Conservation (phyloP, 345 rosid genomes). For the Orychophragmus violaceus region DNA sequence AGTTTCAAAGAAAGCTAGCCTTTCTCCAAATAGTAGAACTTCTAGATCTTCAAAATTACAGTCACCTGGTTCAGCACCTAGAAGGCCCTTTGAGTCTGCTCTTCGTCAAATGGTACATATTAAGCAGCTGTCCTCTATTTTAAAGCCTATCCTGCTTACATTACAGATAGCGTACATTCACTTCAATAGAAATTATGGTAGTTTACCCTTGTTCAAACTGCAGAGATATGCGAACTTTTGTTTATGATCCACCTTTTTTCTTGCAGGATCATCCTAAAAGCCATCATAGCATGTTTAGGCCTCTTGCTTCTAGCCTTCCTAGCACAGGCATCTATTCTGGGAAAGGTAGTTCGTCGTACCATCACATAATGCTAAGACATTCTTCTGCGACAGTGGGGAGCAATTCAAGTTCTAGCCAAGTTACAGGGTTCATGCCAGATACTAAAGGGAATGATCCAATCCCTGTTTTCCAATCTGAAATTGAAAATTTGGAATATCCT, state of each 20-base stretch:
- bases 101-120: slow-evolving; percentile 76
- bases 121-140: neutral
- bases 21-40: slow-evolving; percentile 57
- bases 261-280: slow-evolving; percentile 80
- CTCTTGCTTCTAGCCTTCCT: slow-evolving; percentile 94
- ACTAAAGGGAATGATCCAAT: slow-evolving; percentile 46
- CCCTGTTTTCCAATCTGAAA: slow-evolving; percentile 42
- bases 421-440: slow-evolving; percentile 42
- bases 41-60: slow-evolving; percentile 50
- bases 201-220: neutral
- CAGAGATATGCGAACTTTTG: neutral
- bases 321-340: slow-evolving; percentile 77
- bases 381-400: slow-evolving; percentile 68
- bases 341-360: slow-evolving; percentile 52
- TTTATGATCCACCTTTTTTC: slow-evolving; percentile 2
- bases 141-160: neutral
- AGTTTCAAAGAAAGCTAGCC: slow-evolving; percentile 47
- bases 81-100: slow-evolving; percentile 66
- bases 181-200: neutral
- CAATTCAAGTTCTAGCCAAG: slow-evolving; percentile 62
- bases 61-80: slow-evolving; percentile 82
- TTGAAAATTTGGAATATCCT: slow-evolving; percentile 28
- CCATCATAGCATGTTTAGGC: slow-evolving; percentile 97
- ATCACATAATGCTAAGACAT: slow-evolving; percentile 54
- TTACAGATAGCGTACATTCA: neutral